Evolutionary conservation across 2,329 filamentous ascomycete genomes (phyloP), one percentile per base, ranked within the genome.

Genomic region (Chaetomiaceae sp.): DNA sequence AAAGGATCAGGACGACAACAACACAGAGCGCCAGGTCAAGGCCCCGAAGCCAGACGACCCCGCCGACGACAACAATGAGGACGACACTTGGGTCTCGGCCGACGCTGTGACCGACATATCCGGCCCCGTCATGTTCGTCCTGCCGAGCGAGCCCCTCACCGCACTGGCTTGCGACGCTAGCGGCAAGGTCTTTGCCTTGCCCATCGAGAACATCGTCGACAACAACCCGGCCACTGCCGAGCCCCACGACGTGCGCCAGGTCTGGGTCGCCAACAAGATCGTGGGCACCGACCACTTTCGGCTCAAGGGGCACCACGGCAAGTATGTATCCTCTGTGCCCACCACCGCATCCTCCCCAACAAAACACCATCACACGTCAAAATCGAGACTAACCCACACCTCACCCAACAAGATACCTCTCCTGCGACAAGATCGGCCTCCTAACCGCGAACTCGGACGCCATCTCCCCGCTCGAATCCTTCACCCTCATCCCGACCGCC

Each of bases 161-260:
- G 89, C 87, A 55, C 74, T 97, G 44, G 87, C 91, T 12, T 91
- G 87, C 71, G 93, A 99, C 65, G 82, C 87, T 37, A 85, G 82
- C 55, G 93, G 93, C 53, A 88, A 87, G 64, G 86, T 97, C 14
- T 99, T 95, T 68, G 78, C 87, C 5, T 83, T 87, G 60, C 73
- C 77, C 13, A 73, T 99, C 44, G 89, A 95, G 73, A 96, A 97
- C 65, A 85, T 96, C 31, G 79, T 96, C 54, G 91, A 96, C 51
- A 83, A 76, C 21, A 86, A 95, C 65, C 80, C 88, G 3, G 68
- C 77, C n/a, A 96, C 83, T 5, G 89, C 92, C 8, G 93, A 99
- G 70, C 93, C 93, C 44, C 91, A 96, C 68, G 91, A 97, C 67
- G 91, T 97, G 54, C 78, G 92, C 54, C 91, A 96, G 72, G 93